Base-by-base conservation (phyloP, 805 yeast species). In the Saccharomycopsis sp. region DNA sequence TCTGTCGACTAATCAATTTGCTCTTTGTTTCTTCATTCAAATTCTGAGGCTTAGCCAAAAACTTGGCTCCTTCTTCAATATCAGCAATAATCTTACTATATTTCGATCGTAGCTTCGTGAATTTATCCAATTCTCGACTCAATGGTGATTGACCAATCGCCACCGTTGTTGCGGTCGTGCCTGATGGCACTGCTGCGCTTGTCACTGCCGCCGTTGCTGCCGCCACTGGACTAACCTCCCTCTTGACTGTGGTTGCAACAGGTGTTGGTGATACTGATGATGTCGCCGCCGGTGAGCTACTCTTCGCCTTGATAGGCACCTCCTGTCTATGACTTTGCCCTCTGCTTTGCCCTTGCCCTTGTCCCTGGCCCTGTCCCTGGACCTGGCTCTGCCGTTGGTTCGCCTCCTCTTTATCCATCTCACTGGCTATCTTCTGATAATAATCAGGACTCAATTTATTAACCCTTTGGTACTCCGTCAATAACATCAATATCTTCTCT, bases 401-500 rank as follows among this genome's bases (percentile, higher is more conserved):
- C n/a, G n/a, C n/a, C n/a, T n/a, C n/a, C n/a, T n/a, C n/a, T n/a
- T n/a, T n/a, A n/a, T n/a, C n/a, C n/a, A n/a, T n/a, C n/a, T n/a
- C n/a, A 26, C 29, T 26, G 8, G 11, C 29, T 26, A 26, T 26
- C 13, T 8, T 9, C 29, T 26, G 11, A 26, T 9, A 26, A 8
- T 8, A 8, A 26, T 13, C 29, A 20, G 20, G 14, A 8, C 6
- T 6, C 7, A 20, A 20, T 24, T 50, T 33, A 14, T 41, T 17
- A 19, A 37, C 24, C 19, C 29, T 20, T 38, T 44, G 38, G 37
- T 31, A 41, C 14, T 27, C 44, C 21, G 44, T 31, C 23, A 40
- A 41, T 23, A 47, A 35, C 40, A 40, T 20, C 37, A 40, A 41
- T 23, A 41, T 31, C 28, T 44, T 40, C 24, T 43, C 48, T 20